These are phyloP conservation scores for Termitomyces sp. DNA, from an alignment of 768 basidiomycete species.

Conservation along the genomic window DNA sequence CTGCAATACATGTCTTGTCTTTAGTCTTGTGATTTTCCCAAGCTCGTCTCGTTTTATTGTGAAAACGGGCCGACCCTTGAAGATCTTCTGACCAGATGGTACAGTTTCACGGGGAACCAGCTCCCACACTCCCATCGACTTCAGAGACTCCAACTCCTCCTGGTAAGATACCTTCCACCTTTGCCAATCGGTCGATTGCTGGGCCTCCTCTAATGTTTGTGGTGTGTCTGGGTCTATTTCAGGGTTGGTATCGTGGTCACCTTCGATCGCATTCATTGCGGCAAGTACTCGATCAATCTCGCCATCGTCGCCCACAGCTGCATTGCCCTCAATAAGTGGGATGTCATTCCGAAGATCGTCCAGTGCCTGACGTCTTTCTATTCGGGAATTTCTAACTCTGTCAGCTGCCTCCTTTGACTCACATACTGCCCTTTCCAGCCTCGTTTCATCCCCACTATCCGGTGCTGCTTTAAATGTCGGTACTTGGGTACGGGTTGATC, in stretches of 20 bases:
- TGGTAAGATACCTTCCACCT: background rate
- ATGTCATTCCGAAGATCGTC: too few relatives aligned
- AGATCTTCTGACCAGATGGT: background rate
- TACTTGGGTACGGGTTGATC: too few relatives aligned
- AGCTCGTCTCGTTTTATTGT: background rate
- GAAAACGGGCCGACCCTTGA: too few relatives aligned
- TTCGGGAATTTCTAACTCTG: too few relatives aligned
- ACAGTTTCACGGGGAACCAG: background rate
- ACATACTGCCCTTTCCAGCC: too few relatives aligned
- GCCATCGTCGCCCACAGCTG: too few relatives aligned
- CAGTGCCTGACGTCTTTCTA: too few relatives aligned
- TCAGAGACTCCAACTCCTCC: background rate
- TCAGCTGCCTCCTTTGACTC: too few relatives aligned
- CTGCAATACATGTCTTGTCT: background rate
- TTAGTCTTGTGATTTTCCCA: background rate
- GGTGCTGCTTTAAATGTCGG: too few relatives aligned
- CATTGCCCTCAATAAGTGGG: too few relatives aligned
- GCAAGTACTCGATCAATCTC: background rate
- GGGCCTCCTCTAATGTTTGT: background rate
- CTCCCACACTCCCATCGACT: background rate
- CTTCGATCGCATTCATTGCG: background rate
- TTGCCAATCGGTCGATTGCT: background rate
- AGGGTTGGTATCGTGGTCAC: background rate
- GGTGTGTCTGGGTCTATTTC: background rate
- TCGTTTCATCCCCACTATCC: too few relatives aligned